Conservation (phyloP, 768 basidiomycete genomes). For the Cystobasidium ongulense region DNA sequence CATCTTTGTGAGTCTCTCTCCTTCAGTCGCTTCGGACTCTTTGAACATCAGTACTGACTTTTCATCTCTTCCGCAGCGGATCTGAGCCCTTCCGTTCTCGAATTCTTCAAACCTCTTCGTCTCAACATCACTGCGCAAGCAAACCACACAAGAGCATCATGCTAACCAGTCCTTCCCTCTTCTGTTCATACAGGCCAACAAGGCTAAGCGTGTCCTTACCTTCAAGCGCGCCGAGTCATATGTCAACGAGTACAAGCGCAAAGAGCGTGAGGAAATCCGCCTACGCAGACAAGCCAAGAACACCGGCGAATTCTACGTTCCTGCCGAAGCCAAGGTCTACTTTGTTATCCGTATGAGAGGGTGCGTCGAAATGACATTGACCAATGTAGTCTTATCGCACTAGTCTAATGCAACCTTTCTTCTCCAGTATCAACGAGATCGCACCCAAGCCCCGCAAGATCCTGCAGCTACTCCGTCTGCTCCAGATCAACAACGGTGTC, state of each 20-base stretch:
- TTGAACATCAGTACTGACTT: conserved; percentile 49
- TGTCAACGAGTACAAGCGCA: conserved; percentile 86
- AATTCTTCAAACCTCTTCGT: not conserved
- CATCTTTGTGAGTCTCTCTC: conserved; percentile 21
- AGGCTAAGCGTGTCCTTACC: conserved; percentile 89
- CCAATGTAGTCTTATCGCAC: not conserved
- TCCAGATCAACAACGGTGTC: conserved; percentile 99
- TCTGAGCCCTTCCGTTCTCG: not conserved
- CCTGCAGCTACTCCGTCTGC: conserved; percentile 90
- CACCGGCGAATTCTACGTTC: conserved; percentile 93
- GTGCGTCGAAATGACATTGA: conserved; percentile 51
- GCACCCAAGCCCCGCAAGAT: conserved; percentile 99
- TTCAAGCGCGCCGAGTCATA: conserved; percentile 99
- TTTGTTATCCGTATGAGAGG: conserved; percentile 96
- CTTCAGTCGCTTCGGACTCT: conserved; percentile 45
- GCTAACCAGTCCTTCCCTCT: not conserved
- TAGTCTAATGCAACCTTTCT: not conserved
- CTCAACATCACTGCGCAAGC: not conserved
- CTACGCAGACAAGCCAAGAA: conserved; percentile 84
- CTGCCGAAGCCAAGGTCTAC: conserved; percentile 92
- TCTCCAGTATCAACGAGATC: conserved; percentile 90
- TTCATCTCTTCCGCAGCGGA: not conserved
- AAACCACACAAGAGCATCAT: not conserved
- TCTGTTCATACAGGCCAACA: conserved; percentile 56
- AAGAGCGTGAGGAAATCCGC: conserved; percentile 93